Evolutionary conservation across 2,329 filamentous ascomycete species (phyloP).

Genomic region (Aphanoascus verrucosus): DNA sequence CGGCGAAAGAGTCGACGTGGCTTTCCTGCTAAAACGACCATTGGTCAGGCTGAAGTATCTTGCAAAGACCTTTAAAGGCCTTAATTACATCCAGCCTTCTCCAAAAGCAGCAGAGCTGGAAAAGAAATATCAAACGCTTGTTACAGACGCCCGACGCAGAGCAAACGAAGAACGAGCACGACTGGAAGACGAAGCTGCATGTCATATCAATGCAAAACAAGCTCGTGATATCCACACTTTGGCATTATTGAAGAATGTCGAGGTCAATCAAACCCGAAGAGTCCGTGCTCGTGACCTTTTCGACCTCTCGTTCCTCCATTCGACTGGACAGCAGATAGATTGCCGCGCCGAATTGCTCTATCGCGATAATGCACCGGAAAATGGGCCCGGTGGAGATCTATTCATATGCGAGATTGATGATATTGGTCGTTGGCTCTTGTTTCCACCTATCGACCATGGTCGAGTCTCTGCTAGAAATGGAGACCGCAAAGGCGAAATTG

Average conservation of each 20-base stretch:
- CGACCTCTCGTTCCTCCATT: slow-evolving; percentile 72
- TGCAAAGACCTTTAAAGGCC: slow-evolving; percentile 64
- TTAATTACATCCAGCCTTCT: slow-evolving; percentile 35
- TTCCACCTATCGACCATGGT: slow-evolving; percentile 68
- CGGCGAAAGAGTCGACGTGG: slow-evolving; percentile 87
- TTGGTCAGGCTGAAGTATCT: slow-evolving; percentile 81
- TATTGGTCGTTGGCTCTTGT: slow-evolving; percentile 69
- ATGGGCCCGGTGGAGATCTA: slow-evolving; percentile 65
- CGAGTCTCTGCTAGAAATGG: slow-evolving; percentile 71
- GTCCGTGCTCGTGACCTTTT: slow-evolving; percentile 88
- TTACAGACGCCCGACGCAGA: slow-evolving; percentile 63
- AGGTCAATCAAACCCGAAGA: slow-evolving; percentile 64
- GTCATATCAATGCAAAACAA: slow-evolving; percentile 68
- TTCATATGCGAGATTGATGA: slow-evolving; percentile 83
- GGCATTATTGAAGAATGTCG: slow-evolving; percentile 56
- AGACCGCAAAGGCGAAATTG: slow-evolving; percentile 58
- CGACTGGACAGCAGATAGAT: slow-evolving; percentile 77
- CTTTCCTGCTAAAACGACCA: slow-evolving; percentile 80
- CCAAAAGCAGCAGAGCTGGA: slow-evolving; percentile 49
- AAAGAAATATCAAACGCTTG: slow-evolving; percentile 57
- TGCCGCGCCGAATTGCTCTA: slow-evolving; percentile 81
- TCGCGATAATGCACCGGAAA: slow-evolving; percentile 63
- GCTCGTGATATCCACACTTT: slow-evolving; percentile 70
- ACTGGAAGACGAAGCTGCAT: slow-evolving; percentile 76
- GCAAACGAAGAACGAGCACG: slow-evolving; percentile 62